Percentiles rank a stretch among this genome's conserved stretches.
Evolutionary conservation across 306 rosid genomes (phyloP).

Genomic region (Lathyrus sativus): DNA sequence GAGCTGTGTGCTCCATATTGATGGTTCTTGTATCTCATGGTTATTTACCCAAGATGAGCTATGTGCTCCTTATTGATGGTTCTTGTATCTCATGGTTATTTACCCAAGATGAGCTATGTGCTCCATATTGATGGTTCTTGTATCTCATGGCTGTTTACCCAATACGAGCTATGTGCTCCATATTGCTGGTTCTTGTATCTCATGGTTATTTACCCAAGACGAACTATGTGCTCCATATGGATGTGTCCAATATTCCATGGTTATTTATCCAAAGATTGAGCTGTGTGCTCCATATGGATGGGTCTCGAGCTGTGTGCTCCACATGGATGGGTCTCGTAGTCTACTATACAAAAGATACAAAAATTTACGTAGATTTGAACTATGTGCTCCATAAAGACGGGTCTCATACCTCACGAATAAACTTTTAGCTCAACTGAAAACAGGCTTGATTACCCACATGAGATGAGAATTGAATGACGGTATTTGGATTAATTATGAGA

Average conservation of each 20-base stretch:
- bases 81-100: too few species aligned
- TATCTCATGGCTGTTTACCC: too few species aligned
- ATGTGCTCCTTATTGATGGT: too few species aligned
- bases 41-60: too few species aligned
- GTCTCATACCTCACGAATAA: background rate
- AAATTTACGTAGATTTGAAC: background rate
- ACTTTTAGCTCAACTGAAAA: background rate
- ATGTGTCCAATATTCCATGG: background rate
- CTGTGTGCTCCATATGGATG: background rate
- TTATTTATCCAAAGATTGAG: background rate
- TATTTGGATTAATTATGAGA: background rate
- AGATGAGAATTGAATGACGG: background rate
- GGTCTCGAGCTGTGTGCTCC: background rate
- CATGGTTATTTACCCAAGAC: background rate
- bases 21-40: too few species aligned
- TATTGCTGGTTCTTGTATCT: background rate
- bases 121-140: too few species aligned
- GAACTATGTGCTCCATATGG: background rate
- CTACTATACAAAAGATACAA: background rate
- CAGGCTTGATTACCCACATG: constrained; percentile 11
- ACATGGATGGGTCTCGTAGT: constrained; percentile 5
- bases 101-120: too few species aligned
- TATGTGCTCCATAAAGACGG: background rate
- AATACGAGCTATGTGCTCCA: background rate
- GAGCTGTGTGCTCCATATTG: too few species aligned